Evolutionary conservation across 2,329 filamentous ascomycete genomes (phyloP).

Genomic region (Botrytis porri): DNA sequence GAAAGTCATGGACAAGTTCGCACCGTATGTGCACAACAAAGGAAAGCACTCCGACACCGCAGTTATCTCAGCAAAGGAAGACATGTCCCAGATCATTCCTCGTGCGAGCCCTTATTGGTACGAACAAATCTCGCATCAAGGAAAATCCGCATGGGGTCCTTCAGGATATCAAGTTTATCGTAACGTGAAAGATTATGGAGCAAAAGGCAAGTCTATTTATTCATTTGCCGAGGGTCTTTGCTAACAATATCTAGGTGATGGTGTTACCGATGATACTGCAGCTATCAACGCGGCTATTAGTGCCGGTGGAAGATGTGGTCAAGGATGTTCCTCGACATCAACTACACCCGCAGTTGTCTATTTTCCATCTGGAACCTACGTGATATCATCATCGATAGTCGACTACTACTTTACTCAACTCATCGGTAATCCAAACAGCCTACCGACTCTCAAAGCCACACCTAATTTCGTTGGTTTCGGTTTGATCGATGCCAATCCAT

Average conservation of each 20-base stretch:
- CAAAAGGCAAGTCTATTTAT: constrained; percentile 13
- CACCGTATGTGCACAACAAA: constrained; percentile 17
- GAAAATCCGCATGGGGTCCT: constrained; percentile 25
- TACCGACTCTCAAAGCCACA: constrained; percentile 72
- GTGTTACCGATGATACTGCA: constrained; percentile 71
- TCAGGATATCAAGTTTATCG: constrained; percentile 24
- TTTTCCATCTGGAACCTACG: constrained; percentile 34
- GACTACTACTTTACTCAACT: constrained; percentile 33
- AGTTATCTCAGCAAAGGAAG: constrained; percentile 9
- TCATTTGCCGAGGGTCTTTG: constrained; percentile 35
- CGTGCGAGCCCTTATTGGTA: constrained; percentile 26
- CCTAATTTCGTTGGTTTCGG: constrained; percentile 69
- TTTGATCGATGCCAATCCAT: constrained; percentile 83
- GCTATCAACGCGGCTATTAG: constrained; percentile 66
- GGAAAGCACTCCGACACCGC: neutral
- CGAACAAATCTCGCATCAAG: constrained; percentile 26
- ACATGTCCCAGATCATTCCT: constrained; percentile 15
- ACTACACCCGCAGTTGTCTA: constrained; percentile 44
- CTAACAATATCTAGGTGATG: constrained; percentile 40
- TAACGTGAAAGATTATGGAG: constrained; percentile 26
- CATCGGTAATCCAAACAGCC: constrained; percentile 35
- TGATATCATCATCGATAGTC: constrained; percentile 30
- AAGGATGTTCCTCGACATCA: constrained; percentile 48
- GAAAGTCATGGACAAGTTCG: constrained; percentile 16
- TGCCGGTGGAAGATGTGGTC: constrained; percentile 37